Evolutionary conservation across 2,329 filamentous ascomycete species (phyloP).

Genomic region (Escovopsis weberi): DNA sequence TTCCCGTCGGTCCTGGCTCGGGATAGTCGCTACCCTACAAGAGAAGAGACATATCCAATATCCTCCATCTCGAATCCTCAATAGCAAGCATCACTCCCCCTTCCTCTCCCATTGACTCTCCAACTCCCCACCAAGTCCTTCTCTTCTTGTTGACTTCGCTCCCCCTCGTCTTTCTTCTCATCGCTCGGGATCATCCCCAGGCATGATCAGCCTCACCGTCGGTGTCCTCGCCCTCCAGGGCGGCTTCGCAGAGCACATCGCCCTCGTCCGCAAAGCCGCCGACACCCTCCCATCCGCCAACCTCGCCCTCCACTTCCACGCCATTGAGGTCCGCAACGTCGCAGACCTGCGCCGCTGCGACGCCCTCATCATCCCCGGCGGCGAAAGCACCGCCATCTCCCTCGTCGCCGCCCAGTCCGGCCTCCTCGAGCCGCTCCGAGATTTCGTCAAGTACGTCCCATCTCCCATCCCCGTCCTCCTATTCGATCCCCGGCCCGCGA

Average conservation of each 20-base stretch:
- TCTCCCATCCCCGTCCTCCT: background rate
- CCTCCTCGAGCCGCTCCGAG: constrained; percentile 66
- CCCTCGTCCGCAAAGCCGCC: constrained; percentile 57
- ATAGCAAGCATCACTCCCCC: too few relatives aligned
- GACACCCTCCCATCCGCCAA: constrained; percentile 14
- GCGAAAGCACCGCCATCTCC: constrained; percentile 88
- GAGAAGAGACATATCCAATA: too few relatives aligned
- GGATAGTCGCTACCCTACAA: too few relatives aligned
- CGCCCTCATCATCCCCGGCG: constrained; percentile 79
- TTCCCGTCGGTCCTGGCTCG: too few relatives aligned
- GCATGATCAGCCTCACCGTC: constrained; percentile 29
- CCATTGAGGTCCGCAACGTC: constrained; percentile 68
- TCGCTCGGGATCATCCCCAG: background rate
- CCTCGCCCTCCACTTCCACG: constrained; percentile 32
- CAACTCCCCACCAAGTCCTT: too few relatives aligned
- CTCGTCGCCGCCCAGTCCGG: constrained; percentile 71
- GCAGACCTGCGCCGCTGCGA: constrained; percentile 59
- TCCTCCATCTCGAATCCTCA: too few relatives aligned
- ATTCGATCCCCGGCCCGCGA: too few relatives aligned
- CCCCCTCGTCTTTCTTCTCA: constrained; percentile 3
- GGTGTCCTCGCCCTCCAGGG: constrained; percentile 71
- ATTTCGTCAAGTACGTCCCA: constrained; percentile 71
- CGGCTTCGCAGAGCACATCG: constrained; percentile 79
- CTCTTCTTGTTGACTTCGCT: background rate
- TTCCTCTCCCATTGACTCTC: too few relatives aligned